Evolutionary conservation across 73 alveolate genomes (phyloP), one percentile per base, ranked within the genome.

Genomic region (Paramecium biaurelia): DNA sequence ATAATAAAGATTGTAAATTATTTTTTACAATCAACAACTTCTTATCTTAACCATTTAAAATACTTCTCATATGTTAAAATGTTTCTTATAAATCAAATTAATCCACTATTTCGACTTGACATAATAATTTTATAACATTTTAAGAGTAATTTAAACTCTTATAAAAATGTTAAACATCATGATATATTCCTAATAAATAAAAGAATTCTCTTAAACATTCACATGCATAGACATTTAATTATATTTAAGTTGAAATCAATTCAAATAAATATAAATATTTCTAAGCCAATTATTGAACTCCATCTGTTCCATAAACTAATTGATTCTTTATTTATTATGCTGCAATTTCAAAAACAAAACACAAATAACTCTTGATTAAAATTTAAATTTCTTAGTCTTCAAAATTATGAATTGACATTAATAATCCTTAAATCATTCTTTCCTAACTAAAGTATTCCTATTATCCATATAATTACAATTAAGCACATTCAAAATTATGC

Each of bases 161-260:
- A 0, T 18, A 0, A 23, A 79, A 79, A 45, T 79, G 15, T 4
- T 79, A 21, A 7, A 15, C 32, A 43, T 79, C 70, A 14, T 23
- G n/a, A 41, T 30, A 43, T 14, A 79, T 42, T 79, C 90, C 90
- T 43, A 47, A 79, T 30, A 41, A 43, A 34, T 79, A 79, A 47
- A 41, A 79, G 47, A 79, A 79, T 23, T 79, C 90, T 79, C 90
- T 79, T 34, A 79, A 23, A 45, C 90, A 79, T 4, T 79, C 90
- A 42, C 56, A 23, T 42, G 90, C 56, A 47, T 79, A 79, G 2
- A 45, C 56, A 24, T 79, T 79, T 30, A 30, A 30, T 24, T 79
- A 21, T 20, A 79, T 2, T 23, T 42, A 14, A 12, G 42, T 1
- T 43, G 14, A 20, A 11, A 79, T 47, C 37, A 43, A 30, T 8